Percentiles rank a stretch among this genome's conserved stretches.
Evolutionary conservation across 1,284 basidiomycete genomes (phyloP).

Genomic region (Cutaneotrichosporon cyanovorans): DNA sequence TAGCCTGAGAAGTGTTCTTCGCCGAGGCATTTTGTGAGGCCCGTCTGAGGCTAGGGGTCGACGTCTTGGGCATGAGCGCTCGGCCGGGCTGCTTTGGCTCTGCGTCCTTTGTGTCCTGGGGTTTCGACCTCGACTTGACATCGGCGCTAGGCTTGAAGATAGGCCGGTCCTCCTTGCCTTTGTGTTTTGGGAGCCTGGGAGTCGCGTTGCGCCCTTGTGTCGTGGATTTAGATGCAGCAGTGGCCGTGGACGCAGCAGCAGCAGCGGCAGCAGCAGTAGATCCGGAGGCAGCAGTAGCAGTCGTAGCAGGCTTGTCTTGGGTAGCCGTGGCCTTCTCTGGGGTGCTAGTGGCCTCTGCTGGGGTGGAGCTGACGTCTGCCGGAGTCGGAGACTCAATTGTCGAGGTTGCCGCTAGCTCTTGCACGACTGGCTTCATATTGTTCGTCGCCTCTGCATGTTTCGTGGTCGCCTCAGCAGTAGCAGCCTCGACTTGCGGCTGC

Average conservation of each 20-base stretch:
- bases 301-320: too few species aligned
- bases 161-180: not conserved
- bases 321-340: too few species aligned
- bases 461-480: too few species aligned
- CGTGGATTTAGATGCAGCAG: not conserved
- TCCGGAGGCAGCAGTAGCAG: too few species aligned
- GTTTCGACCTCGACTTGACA: not conserved
- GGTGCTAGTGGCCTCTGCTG: too few species aligned
- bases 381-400: too few species aligned
- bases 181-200: not conserved
- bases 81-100: not conserved
- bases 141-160: not conserved
- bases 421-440: too few species aligned
- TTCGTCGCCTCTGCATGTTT: too few species aligned
- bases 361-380: too few species aligned
- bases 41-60: constrained; percentile 2
- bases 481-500: too few species aligned
- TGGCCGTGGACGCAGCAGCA: not conserved
- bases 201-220: not conserved
- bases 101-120: not conserved
- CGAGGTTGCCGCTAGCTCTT: too few species aligned
- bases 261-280: too few species aligned
- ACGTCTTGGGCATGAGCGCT: constrained; percentile 4
- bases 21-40: not conserved
- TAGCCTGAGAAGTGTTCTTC: not conserved